Percentiles rank a stretch among this genome's conserved stretches.
Conservation (phyloP, 345 rosid species). For the Euclidium syriacum region DNA sequence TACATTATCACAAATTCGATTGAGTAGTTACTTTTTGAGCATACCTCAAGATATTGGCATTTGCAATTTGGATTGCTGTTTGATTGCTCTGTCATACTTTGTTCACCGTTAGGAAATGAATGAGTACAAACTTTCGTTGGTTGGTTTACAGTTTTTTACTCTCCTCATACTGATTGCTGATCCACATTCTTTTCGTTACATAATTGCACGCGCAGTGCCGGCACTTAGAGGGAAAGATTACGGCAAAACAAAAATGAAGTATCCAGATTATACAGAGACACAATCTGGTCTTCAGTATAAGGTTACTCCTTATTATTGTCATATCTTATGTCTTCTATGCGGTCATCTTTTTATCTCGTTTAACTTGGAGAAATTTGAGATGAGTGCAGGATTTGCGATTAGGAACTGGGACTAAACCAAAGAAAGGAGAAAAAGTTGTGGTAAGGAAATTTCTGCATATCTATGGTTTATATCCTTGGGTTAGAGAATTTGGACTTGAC, state of each 20-base stretch:
- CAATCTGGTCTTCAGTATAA: conserved; percentile 92
- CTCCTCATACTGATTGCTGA: neutral
- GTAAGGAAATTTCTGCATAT: conserved; percentile 36
- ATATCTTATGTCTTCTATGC: neutral
- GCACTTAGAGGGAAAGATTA: conserved; percentile 92
- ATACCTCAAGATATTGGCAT: neutral
- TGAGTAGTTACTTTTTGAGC: neutral
- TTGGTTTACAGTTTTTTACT: neutral
- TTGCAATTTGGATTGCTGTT: neutral
- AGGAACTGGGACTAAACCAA: conserved; percentile 79
- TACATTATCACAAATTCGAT: neutral
- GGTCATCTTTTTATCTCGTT: neutral
- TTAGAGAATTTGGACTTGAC: neutral
- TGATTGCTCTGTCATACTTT: conserved; percentile 4
- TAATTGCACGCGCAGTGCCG: conserved; percentile 86
- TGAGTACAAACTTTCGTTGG: neutral
- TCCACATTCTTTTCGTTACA: neutral
- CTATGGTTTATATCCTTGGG: neutral
- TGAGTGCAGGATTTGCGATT: conserved; percentile 70
- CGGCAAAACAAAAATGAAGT: conserved; percentile 86
- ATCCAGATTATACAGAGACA: conserved; percentile 78
- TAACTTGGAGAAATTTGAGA: conserved; percentile 19
- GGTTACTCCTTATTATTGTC: conserved; percentile 37
- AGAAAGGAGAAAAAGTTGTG: conserved; percentile 76
- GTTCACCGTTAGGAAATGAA: neutral